phyloP scores from a whole-genome alignment of 495 filamentous ascomycete species.

The Filosporella fistucella region DNA sequence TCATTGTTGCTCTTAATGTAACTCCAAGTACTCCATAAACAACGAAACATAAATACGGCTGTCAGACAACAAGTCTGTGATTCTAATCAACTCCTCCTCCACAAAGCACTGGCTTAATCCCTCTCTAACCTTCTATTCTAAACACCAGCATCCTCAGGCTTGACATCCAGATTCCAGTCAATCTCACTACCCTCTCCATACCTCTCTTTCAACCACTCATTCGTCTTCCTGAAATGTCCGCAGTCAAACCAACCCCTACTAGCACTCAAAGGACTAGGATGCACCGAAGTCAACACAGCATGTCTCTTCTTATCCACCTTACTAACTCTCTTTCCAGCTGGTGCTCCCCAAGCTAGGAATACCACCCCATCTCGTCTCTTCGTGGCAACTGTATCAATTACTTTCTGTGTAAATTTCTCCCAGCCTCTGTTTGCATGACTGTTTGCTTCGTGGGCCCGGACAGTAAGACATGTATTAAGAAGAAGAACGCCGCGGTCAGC shows the following conservation, averaged over 20 bases:
- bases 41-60: no score
- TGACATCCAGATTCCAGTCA: conserved; percentile 69
- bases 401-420: conserved; percentile 87
- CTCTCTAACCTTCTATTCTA: neutral
- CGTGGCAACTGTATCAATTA: conserved; percentile 80
- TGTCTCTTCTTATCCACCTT: conserved; percentile 69
- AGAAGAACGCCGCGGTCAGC: conserved; percentile 86
- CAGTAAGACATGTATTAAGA: conserved; percentile 90
- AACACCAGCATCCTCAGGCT: conserved; percentile 2
- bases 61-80: no score
- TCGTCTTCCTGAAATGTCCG: conserved; percentile 81
- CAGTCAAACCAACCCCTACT: conserved; percentile 76
- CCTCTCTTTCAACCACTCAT: conserved; percentile 75
- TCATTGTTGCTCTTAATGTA: no score
- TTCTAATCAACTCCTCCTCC: neutral
- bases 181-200: conserved; percentile 80
- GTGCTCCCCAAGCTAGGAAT: conserved; percentile 88
- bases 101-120: no score
- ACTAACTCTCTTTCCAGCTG: conserved; percentile 68
- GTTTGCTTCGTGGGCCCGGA: conserved; percentile 80
- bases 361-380: conserved; percentile 76
- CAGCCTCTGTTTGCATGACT: conserved; percentile 80
- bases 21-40: no score
- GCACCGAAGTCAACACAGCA: conserved; percentile 75
- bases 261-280: conserved; percentile 89